Evolutionary conservation across 2,329 filamentous ascomycete species (phyloP), one percentile per base, ranked within the genome.

Genomic region (Acrodontium crateriforme): DNA sequence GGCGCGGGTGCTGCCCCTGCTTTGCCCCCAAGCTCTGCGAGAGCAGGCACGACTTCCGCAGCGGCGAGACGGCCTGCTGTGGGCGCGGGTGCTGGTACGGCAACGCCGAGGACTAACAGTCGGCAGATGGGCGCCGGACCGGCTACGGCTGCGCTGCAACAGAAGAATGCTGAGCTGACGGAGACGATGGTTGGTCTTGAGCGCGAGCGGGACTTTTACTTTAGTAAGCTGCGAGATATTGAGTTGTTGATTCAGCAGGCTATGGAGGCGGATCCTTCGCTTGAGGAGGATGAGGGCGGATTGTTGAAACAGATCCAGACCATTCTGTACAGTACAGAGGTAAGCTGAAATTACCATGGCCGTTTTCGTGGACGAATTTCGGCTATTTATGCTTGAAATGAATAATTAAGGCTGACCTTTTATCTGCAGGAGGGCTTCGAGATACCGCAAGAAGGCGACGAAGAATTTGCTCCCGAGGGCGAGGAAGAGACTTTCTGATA

Each of bases 201-300:
- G 67, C 78, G 89, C 46, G 89, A 98, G 64, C 72, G 89, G 27
- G 89, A 98, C 56, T 98, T 98, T 55, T 98, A 98, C 67, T 98
- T 98, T 60, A 91, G 82, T 69, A 98, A 98, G 67, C 69, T 98
- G 40, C 72, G 89, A 34, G 89, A 98, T 53, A 98, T 98, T 45
- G 89, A 98, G 61, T 64, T 98, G 40, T 63, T 98, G 46, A 71
- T 98, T 30, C 89, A 98, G 63, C 79, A 82, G 48, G 84, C 85
- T 8, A 78, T 91, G 49, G 89, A 98, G 45, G 79, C 83, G 38
- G 81, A 94, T 41, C 85, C 85, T 0, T 78, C 92, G 59, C 62
- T 95, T 28, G 89, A 94, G 62, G 87, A 91, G 69, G 80, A 92
- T 36, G 87, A 94, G 47, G 79, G 84, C 37, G 78, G 83, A 10